Percentiles rank a stretch among this genome's conserved stretches.
Evolutionary conservation across 805 yeast species (phyloP).

Genomic region (Candida silvicultrix): DNA sequence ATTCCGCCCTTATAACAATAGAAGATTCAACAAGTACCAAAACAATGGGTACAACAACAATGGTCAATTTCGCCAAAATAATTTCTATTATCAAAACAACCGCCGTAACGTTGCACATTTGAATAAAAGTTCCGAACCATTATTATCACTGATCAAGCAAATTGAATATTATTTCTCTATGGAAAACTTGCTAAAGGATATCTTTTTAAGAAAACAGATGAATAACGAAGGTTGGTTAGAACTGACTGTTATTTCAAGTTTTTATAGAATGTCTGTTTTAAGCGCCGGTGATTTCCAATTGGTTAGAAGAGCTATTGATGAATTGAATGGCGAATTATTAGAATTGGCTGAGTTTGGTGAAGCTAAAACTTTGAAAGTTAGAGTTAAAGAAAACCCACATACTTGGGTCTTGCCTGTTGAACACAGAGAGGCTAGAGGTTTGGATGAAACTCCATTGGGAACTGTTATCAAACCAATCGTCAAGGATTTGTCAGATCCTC

Average conservation of each 20-base stretch:
- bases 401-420: constrained; percentile 63
- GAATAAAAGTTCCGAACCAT: constrained; percentile 14
- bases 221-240: constrained; percentile 68
- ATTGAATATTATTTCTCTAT: constrained; percentile 86
- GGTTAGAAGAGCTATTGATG: constrained; percentile 52
- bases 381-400: constrained; percentile 51
- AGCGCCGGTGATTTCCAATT: constrained; percentile 47
- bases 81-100: constrained; percentile 1
- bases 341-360: constrained; percentile 31
- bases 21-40: constrained; percentile 3
- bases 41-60: constrained; percentile 2
- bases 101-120: neutral
- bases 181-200: constrained; percentile 82
- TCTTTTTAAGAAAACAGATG: constrained; percentile 78
- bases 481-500: constrained; percentile 6
- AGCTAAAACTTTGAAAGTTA: constrained; percentile 44
- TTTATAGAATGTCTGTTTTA: constrained; percentile 68
- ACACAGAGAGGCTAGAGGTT: constrained; percentile 41
- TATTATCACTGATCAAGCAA: constrained; percentile 37
- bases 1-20: constrained; percentile 18
- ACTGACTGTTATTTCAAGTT: constrained; percentile 53
- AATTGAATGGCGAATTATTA: constrained; percentile 27
- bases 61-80: neutral
- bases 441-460: constrained; percentile 30
- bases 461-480: constrained; percentile 1